Conservation (phyloP, 2,329 filamentous ascomycete species). For the Bipolaris oryzae region DNA sequence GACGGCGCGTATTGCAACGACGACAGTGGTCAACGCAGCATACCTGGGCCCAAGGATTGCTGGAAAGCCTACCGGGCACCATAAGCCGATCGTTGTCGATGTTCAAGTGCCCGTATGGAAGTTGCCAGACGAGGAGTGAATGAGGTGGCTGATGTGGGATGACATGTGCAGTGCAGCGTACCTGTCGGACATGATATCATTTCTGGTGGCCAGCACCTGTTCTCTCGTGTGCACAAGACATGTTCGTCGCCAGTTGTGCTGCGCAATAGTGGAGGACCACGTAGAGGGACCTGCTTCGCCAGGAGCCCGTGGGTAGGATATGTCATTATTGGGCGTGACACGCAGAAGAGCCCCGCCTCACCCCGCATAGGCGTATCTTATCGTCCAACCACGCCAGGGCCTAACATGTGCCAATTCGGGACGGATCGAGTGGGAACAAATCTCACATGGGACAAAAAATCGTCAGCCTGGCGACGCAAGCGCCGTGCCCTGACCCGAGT, state of each 20-base stretch:
- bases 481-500: conserved; percentile 26
- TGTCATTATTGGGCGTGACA: conserved; percentile 17
- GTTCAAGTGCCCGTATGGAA: conserved; percentile 70
- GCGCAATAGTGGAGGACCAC: conserved; percentile 33
- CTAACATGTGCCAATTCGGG: conserved; percentile 36
- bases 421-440: conserved; percentile 38
- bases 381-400: conserved; percentile 34
- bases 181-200: conserved; percentile 32
- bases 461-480: conserved; percentile 41
- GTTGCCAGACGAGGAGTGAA: conserved; percentile 30
- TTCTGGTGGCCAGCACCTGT: conserved; percentile 8
- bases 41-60: conserved; percentile 70
- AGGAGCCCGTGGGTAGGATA: conserved; percentile 2
- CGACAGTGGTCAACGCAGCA: conserved; percentile 80
- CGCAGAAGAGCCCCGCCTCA: conserved; percentile 32
- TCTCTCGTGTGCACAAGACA: neutral
- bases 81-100: conserved; percentile 86
- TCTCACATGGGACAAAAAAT: conserved; percentile 19
- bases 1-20: conserved; percentile 67
- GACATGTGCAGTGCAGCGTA: conserved; percentile 22
- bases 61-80: conserved; percentile 64
- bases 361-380: conserved; percentile 37
- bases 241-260: neutral
- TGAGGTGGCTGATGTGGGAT: conserved; percentile 19
- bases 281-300: conserved; percentile 22